Conservation (phyloP, 768 basidiomycete genomes). For the Hydnomerulius pinastri region DNA sequence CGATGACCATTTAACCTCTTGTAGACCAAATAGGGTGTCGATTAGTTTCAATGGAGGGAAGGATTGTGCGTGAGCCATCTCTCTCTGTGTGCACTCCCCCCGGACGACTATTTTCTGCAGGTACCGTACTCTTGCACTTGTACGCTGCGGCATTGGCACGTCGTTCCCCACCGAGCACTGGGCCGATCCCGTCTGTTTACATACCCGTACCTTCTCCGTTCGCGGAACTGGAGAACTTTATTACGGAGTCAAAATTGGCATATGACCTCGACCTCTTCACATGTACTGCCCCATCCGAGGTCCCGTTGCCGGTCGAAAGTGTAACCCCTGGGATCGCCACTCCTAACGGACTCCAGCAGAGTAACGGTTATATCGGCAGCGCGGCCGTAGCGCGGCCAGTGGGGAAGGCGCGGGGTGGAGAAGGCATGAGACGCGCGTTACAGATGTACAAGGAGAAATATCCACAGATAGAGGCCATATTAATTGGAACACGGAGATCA, state of each 20-base stretch:
- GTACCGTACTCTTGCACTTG: constrained; percentile 93
- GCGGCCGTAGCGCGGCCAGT: constrained; percentile 37
- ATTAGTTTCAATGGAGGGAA: constrained; percentile 99
- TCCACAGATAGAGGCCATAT: constrained; percentile 72
- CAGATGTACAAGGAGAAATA: constrained; percentile 67
- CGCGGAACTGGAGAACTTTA: constrained; percentile 79
- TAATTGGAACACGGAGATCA: constrained; percentile 85
- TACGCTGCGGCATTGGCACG: constrained; percentile 72
- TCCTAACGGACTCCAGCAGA: constrained; percentile 12
- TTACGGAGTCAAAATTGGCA: constrained; percentile 53
- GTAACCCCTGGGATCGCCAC: constrained; percentile 38
- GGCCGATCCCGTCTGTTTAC: constrained; percentile 71
- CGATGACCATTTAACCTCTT: constrained; percentile 6
- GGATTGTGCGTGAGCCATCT: constrained; percentile 69
- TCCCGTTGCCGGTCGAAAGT: constrained; percentile 49
- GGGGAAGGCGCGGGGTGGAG: constrained; percentile 58
- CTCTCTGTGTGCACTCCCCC: not conserved
- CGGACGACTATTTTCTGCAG: constrained; percentile 41
- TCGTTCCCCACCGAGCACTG: constrained; percentile 34
- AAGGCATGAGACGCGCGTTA: constrained; percentile 80
- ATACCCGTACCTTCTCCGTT: constrained; percentile 93
- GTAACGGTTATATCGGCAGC: constrained; percentile 2
- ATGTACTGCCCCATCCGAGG: constrained; percentile 36
- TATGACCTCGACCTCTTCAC: constrained; percentile 79
- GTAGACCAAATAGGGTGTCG: constrained; percentile 69